phyloP scores from a whole-genome alignment of 495 filamentous ascomycete species.

The Amorphotheca resinae region DNA sequence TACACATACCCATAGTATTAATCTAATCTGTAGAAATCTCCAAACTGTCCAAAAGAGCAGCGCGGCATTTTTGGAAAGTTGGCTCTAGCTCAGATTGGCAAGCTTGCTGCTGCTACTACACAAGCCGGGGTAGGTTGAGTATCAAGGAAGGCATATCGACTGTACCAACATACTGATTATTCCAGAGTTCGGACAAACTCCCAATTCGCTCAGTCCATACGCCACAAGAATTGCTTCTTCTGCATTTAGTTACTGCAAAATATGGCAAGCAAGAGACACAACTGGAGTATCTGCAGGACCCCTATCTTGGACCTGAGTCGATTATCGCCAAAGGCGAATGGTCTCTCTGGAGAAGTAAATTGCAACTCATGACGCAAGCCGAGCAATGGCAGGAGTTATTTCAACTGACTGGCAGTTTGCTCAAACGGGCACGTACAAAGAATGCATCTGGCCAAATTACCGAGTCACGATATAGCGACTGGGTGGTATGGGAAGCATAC shows the following conservation, averaged over 20 bases:
- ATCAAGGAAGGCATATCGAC: too few species aligned
- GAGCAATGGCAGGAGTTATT: conserved; percentile 19
- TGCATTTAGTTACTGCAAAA: conserved; percentile 13
- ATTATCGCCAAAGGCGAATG: conserved; percentile 19
- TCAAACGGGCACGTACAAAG: conserved; percentile 17
- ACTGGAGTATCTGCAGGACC: conserved; percentile 17
- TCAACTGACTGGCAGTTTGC: conserved; percentile 4
- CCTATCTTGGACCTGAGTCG: conserved; percentile 18
- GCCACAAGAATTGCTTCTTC: conserved; percentile 19
- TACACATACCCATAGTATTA: background rate
- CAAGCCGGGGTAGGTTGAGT: conserved; percentile 8
- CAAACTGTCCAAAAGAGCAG: conserved; percentile 13
- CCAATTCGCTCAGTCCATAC: conserved; percentile 18
- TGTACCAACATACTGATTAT: too few species aligned
- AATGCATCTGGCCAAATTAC: conserved; percentile 10
- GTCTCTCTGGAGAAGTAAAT: conserved; percentile 14
- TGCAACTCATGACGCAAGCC: conserved; percentile 11
- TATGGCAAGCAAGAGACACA: conserved; percentile 5
- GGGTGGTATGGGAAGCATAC: conserved; percentile 20
- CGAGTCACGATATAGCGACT: conserved; percentile 16
- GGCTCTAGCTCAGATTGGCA: conserved; percentile 14
- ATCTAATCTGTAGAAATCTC: conserved; percentile 5
- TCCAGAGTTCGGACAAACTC: conserved; percentile 10
- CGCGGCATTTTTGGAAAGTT: conserved; percentile 14
- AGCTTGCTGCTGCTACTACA: conserved; percentile 14